Conservation (phyloP, 805 yeast species). For the Candida xyloterini region DNA sequence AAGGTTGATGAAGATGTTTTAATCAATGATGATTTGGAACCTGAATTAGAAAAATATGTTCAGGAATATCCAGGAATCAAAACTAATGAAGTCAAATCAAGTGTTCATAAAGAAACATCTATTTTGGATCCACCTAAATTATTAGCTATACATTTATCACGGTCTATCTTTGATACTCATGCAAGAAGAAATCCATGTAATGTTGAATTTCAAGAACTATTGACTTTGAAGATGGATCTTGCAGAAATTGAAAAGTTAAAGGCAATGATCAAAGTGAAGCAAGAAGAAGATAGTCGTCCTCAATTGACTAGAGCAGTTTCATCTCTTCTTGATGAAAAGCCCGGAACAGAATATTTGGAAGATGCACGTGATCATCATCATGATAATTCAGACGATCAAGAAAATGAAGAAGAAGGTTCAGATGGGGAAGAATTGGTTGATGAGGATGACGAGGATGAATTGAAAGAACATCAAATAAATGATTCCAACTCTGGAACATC, state of each 20-base stretch:
- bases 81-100: slow-evolving; percentile 44
- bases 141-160: slow-evolving; percentile 76
- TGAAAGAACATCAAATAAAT: neutral
- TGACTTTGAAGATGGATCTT: slow-evolving; percentile 47
- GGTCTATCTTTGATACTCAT: slow-evolving; percentile 72
- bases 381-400: slow-evolving; percentile 17
- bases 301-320: slow-evolving; percentile 13
- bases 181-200: slow-evolving; percentile 73
- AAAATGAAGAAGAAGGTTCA: slow-evolving; percentile 13
- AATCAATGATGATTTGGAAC: slow-evolving; percentile 66
- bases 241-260: slow-evolving; percentile 22
- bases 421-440: slow-evolving; percentile 9
- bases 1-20: slow-evolving; percentile 38
- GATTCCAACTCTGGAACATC: neutral
- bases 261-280: slow-evolving; percentile 10
- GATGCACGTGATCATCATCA: slow-evolving; percentile 4
- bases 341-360: slow-evolving; percentile 22
- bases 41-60: slow-evolving; percentile 46
- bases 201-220: slow-evolving; percentile 58
- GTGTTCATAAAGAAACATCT: slow-evolving; percentile 62
- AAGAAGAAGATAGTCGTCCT: slow-evolving; percentile 21
- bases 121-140: slow-evolving; percentile 67
- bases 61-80: slow-evolving; percentile 37
- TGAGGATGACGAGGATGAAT: slow-evolving; percentile 13
- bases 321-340: slow-evolving; percentile 22